Percentiles rank a stretch among this genome's conserved stretches.
These are phyloP conservation scores for Aspergillus sp. DNA, from an alignment of 2,329 filamentous ascomycete genomes.

Conservation along the genomic window DNA sequence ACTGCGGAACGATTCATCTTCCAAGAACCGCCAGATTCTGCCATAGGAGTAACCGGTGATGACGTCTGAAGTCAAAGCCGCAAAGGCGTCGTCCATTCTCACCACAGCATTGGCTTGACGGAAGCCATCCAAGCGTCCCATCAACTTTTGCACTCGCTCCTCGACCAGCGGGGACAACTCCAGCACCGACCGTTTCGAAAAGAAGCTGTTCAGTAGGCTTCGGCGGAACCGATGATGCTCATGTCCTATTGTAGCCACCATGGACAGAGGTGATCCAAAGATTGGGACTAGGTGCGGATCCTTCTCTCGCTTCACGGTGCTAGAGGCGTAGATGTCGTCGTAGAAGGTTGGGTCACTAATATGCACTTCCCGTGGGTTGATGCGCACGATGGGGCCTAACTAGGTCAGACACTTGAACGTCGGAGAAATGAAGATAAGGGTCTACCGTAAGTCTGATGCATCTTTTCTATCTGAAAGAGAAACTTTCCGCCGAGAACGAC, in stretches of 20 bases:
- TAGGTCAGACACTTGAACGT: neutral
- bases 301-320: constrained; percentile 23
- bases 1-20: constrained; percentile 24
- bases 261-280: constrained; percentile 13
- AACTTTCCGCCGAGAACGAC: constrained; percentile 21
- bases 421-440: neutral
- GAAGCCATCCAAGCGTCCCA: constrained; percentile 13
- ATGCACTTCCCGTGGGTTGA: constrained; percentile 38
- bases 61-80: constrained; percentile 34
- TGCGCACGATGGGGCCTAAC: constrained; percentile 36
- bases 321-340: constrained; percentile 30
- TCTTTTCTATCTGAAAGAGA: constrained; percentile 21
- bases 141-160: constrained; percentile 20
- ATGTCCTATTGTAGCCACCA: constrained; percentile 37
- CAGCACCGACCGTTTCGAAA: constrained; percentile 40
- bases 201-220: constrained; percentile 43
- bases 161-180: constrained; percentile 36
- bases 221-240: constrained; percentile 44
- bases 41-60: constrained; percentile 40
- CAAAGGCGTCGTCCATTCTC: constrained; percentile 17
- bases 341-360: constrained; percentile 34
- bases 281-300: constrained; percentile 12
- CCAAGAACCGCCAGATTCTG: constrained; percentile 30
- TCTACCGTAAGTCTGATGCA: constrained; percentile 29
- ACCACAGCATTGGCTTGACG: constrained; percentile 6